Percentiles rank a stretch among this genome's conserved stretches.
These are phyloP conservation scores for Fusarium protoensiforme DNA, from an alignment of 2,329 filamentous ascomycete genomes.

Conservation along the genomic window DNA sequence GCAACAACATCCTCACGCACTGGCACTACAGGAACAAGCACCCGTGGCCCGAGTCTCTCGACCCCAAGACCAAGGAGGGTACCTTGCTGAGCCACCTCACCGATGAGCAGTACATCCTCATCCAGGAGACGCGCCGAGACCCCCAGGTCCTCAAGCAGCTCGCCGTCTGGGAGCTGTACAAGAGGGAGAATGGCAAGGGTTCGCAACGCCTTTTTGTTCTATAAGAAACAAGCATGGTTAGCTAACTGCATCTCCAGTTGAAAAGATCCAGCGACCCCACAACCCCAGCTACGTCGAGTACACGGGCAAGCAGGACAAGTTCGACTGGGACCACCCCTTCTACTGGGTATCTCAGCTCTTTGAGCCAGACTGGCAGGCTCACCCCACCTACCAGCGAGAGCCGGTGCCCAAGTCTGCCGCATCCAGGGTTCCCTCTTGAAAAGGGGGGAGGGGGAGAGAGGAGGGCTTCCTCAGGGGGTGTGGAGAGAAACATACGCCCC, in stretches of 20 bases:
- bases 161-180: conserved; percentile 39
- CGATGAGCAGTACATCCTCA: conserved; percentile 46
- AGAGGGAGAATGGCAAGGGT: conserved; percentile 39
- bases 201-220: not conserved
- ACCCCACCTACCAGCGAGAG: conserved; percentile 45
- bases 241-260: conserved; percentile 14
- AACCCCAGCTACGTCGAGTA: conserved; percentile 20
- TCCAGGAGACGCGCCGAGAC: conserved; percentile 45
- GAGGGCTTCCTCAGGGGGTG: not conserved
- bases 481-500: not conserved
- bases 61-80: conserved; percentile 42
- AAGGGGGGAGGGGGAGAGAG: not conserved
- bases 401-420: not conserved
- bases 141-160: conserved; percentile 39
- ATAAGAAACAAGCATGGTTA: not conserved
- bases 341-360: conserved; percentile 61
- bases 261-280: not conserved
- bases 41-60: conserved; percentile 35
- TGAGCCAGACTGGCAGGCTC: conserved; percentile 52
- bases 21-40: conserved; percentile 63
- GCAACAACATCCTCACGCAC: conserved; percentile 58
- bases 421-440: not conserved
- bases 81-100: conserved; percentile 45
- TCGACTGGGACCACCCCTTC: conserved; percentile 54
- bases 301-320: conserved; percentile 38